Conservation (phyloP, 441 rosid species). For the Gossypium schwendimanii region DNA sequence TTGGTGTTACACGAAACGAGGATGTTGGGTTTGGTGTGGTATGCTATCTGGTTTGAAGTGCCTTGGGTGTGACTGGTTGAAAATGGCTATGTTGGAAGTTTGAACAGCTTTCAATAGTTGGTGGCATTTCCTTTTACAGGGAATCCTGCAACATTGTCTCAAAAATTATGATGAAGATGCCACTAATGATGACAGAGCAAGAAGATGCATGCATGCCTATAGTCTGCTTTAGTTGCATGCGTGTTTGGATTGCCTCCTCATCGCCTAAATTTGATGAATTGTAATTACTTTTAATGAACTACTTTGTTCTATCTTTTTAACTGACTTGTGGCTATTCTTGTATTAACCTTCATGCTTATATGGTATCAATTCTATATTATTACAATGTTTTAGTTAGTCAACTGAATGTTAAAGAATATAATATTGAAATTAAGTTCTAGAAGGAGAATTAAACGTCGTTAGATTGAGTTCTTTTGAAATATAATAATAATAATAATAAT, state of each 20-base stretch:
- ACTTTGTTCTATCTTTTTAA: not conserved
- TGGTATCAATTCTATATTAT: not conserved
- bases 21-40: not conserved
- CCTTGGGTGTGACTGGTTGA: not conserved
- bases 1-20: not conserved
- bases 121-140: conserved; percentile 21
- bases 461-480: too few species aligned
- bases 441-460: not conserved
- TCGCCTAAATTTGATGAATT: not conserved
- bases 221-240: not conserved
- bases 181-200: not conserved
- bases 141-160: conserved; percentile 17
- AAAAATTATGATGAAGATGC: conserved; percentile 17
- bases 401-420: not conserved
- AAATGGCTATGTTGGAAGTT: not conserved
- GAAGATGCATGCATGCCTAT: not conserved
- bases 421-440: too few species aligned
- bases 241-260: conserved; percentile 13
- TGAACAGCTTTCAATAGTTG: not conserved
- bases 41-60: not conserved
- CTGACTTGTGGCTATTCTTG: not conserved
- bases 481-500: too few species aligned
- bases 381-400: not conserved
- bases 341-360: not conserved
- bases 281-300: conserved; percentile 13